Percentiles rank a stretch among this genome's conserved stretches.
Evolutionary conservation across 2,329 filamentous ascomycete genomes (phyloP).

Genomic region (Graphilbum fragrans): DNA sequence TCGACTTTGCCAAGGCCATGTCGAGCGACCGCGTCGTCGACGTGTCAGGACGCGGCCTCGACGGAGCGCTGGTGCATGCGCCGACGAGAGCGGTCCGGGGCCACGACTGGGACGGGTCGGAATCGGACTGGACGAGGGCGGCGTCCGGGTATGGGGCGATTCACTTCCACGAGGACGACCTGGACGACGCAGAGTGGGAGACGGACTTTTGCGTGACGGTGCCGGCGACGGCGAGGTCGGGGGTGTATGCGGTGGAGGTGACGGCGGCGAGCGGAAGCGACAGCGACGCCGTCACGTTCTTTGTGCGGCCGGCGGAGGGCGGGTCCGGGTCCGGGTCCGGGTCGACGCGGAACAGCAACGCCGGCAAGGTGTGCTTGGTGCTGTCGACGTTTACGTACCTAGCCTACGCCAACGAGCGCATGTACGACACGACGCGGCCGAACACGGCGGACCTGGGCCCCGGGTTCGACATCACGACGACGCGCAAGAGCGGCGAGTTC

Average conservation of each 20-base stretch:
- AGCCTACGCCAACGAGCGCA: constrained; percentile 5
- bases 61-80: constrained; percentile 2
- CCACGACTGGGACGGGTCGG: constrained; percentile 5
- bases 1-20: constrained; percentile 3
- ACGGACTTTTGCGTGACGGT: constrained; percentile 3
- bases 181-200: constrained; percentile 5
- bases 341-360: background rate
- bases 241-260: constrained; percentile 1
- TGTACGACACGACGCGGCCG: background rate
- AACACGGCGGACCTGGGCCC: background rate
- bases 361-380: constrained; percentile 1
- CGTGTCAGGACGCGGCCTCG: constrained; percentile 1
- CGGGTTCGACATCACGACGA: background rate
- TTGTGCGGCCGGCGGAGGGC: constrained; percentile 1
- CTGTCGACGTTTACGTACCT: constrained; percentile 5
- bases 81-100: constrained; percentile 2
- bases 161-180: constrained; percentile 6
- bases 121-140: constrained; percentile 4
- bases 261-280: background rate
- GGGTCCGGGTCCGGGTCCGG: too few species aligned
- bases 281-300: constrained; percentile 1
- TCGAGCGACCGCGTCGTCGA: constrained; percentile 1
- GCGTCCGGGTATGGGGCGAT: constrained; percentile 3
- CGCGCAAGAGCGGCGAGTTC: background rate
- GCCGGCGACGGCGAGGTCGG: background rate